phyloP scores from a whole-genome alignment of 164 flowering plant genomes.

The Macadamia tetraphylla region DNA sequence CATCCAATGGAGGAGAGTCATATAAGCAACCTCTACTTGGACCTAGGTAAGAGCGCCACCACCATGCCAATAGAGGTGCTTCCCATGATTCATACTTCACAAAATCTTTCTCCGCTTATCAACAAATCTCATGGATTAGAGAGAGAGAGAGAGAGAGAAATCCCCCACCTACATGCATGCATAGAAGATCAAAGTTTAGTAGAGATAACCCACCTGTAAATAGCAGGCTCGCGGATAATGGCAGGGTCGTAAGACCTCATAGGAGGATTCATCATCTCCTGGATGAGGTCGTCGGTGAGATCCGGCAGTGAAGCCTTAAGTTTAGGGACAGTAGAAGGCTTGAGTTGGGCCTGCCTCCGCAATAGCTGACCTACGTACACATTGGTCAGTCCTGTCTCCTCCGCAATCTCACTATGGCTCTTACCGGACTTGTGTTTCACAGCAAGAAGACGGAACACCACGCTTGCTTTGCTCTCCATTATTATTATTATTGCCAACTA shows the following conservation, averaged over 20 bases:
- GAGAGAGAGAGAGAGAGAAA: too few species aligned
- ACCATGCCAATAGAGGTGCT: too few species aligned
- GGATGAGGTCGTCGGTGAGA: constrained; percentile 44
- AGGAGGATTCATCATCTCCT: constrained; percentile 75
- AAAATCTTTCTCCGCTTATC: too few species aligned
- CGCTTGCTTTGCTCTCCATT: constrained; percentile 19
- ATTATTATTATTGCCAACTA: constrained; percentile 10
- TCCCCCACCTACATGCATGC: too few species aligned
- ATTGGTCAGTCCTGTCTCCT: constrained; percentile 82
- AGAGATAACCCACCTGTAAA: constrained; percentile 55
- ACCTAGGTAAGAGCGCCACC: too few species aligned
- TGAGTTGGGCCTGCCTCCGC: constrained; percentile 80
- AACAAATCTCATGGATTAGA: too few species aligned
- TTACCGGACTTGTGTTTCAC: constrained; percentile 61
- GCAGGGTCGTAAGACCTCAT: constrained; percentile 61
- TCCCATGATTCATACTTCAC: too few species aligned
- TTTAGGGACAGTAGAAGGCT: constrained; percentile 59
- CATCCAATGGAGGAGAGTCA: too few species aligned
- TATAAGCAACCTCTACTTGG: too few species aligned
- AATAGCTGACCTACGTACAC: constrained; percentile 91
- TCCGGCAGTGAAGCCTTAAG: constrained; percentile 57
- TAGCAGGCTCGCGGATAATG: constrained; percentile 69
- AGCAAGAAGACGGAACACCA: constrained; percentile 24
- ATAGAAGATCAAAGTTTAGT: not conserved
- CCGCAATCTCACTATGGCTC: constrained; percentile 51